Base-by-base conservation (phyloP, 2,329 filamentous ascomycete species). In the Mycosphaerella sp. region DNA sequence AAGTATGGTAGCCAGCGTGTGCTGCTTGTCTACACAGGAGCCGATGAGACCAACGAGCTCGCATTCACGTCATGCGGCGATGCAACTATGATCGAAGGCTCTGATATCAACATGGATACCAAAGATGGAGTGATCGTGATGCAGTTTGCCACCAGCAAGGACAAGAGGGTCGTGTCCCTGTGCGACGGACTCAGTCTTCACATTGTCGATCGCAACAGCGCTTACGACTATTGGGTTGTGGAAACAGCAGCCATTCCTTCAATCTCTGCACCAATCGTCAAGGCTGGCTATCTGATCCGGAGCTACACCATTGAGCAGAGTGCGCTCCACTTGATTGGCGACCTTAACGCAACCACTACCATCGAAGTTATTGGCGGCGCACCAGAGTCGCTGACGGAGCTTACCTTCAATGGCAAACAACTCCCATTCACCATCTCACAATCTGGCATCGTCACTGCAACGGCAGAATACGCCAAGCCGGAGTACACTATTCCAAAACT, bases 211-310 rank as follows among this genome's bases (percentile, higher is more conserved):
- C 79, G 83, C 39, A 80, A 84, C 55, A 71, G 77, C 10, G 84
- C 83, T 0, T 87, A 86, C 67, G 79, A 82, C 55, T 85, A 84
- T 67, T 87, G 83, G 83, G 78, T 81, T 0, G 70, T 83, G 1
- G 77, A 84, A 60, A 59, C 71, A 50, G 68, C 62, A 36, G 60
- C 61, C 2, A 66, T 59, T 14, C 62, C 67, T 35, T 61, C 60
- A 4, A 66, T 64, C 9, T 69, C 68, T 32, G 65, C 68, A n/a
- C 76, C 68, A 5, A 73, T 85, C 14, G 81, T 87, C 36, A 79
- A 82, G 53, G 82, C 78, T 0, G 79, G 80, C 8, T 85, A 87
- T 60, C 73, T 87, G 0, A 64, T 86, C 32, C 78, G 85, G 6
- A 80, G 77, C 0, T 82, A 82, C 9, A 48, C 75, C 2, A 65